These are phyloP conservation scores for Boletus sp. DNA, from an alignment of 768 basidiomycete genomes.

Conservation along the genomic window DNA sequence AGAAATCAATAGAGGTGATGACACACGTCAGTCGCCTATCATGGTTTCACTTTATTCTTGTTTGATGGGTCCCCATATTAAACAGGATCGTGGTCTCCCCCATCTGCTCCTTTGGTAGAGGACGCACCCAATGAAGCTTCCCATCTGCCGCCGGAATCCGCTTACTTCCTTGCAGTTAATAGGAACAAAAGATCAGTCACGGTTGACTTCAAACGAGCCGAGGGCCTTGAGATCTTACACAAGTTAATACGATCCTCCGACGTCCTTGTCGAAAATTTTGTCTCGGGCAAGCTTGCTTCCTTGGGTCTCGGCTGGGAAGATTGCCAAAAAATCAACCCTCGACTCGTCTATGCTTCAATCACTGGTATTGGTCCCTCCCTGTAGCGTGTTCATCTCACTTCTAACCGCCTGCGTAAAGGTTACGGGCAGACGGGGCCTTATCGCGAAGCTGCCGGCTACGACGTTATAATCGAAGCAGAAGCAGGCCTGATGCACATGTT, in stretches of 20 bases:
- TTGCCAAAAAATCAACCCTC: slow-evolving; percentile 72
- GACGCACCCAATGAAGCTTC: slow-evolving; percentile 51
- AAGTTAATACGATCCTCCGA: slow-evolving; percentile 74
- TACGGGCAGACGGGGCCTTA: slow-evolving; percentile 92
- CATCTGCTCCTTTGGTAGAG: slow-evolving; percentile 49
- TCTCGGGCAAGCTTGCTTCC: slow-evolving; percentile 79
- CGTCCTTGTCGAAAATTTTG: slow-evolving; percentile 86
- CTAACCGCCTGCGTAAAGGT: slow-evolving; percentile 37
- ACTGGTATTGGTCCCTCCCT: slow-evolving; percentile 53
- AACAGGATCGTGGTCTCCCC: slow-evolving; percentile 65
- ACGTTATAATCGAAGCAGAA: slow-evolving; percentile 84
- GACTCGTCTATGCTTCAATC: slow-evolving; percentile 85
- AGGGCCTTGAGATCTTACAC: slow-evolving; percentile 73
- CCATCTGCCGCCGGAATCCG: slow-evolving; percentile 84
- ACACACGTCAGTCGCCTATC: slow-evolving; percentile 61
- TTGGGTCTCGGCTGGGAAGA: slow-evolving; percentile 88
- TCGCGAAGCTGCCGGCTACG: slow-evolving; percentile 79
- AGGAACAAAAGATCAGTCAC: slow-evolving; percentile 89
- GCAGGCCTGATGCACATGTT: slow-evolving; percentile 95
- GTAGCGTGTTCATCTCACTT: neutral
- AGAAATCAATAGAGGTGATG: slow-evolving; percentile 77
- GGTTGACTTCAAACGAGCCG: slow-evolving; percentile 78
- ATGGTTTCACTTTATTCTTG: slow-evolving; percentile 5
- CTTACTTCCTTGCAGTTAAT: slow-evolving; percentile 89
- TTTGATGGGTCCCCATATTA: slow-evolving; percentile 14